Conservation (phyloP, 441 rosid species). For the Theobroma grandiflorum region DNA sequence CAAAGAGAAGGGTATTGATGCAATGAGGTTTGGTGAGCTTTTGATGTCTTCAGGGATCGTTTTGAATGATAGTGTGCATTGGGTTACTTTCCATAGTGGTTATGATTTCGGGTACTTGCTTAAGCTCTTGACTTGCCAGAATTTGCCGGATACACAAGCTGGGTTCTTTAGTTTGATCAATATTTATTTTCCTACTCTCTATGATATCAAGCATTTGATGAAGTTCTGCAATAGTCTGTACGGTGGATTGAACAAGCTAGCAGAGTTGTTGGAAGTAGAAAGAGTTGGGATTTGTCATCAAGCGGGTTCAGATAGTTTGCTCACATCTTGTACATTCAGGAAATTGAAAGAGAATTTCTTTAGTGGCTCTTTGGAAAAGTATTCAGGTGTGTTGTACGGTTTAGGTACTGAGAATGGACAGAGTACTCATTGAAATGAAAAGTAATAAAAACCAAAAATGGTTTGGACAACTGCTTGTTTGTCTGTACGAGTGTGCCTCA, state of each 20-base stretch:
- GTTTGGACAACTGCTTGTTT: conserved; percentile 31
- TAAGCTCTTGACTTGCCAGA: conserved; percentile 61
- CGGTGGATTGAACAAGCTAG: conserved; percentile 71
- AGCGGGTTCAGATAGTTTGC: conserved; percentile 75
- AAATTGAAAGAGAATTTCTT: conserved; percentile 73
- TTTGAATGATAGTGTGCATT: conserved; percentile 56
- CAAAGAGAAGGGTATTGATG: conserved; percentile 53
- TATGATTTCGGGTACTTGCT: conserved; percentile 75
- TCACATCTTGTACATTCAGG: conserved; percentile 71
- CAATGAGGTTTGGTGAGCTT: conserved; percentile 55
- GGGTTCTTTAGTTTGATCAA: conserved; percentile 58
- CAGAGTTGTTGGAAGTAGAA: conserved; percentile 63
- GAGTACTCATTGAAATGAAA: conserved; percentile 37
- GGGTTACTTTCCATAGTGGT: conserved; percentile 77
- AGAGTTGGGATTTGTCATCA: conserved; percentile 74
- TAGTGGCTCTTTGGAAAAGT: conserved; percentile 62
- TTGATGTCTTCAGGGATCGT: conserved; percentile 72
- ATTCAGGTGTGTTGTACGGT: conserved; percentile 78
- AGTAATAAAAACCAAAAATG: background rate
- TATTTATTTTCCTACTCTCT: conserved; percentile 57
- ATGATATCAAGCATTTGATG: conserved; percentile 72
- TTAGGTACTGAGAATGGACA: conserved; percentile 74
- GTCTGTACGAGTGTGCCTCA: conserved; percentile 31
- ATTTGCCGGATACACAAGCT: conserved; percentile 53
- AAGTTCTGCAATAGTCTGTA: conserved; percentile 74